phyloP scores from a whole-genome alignment of 495 filamentous ascomycete genomes.

The Chlorociboria aeruginascens region DNA sequence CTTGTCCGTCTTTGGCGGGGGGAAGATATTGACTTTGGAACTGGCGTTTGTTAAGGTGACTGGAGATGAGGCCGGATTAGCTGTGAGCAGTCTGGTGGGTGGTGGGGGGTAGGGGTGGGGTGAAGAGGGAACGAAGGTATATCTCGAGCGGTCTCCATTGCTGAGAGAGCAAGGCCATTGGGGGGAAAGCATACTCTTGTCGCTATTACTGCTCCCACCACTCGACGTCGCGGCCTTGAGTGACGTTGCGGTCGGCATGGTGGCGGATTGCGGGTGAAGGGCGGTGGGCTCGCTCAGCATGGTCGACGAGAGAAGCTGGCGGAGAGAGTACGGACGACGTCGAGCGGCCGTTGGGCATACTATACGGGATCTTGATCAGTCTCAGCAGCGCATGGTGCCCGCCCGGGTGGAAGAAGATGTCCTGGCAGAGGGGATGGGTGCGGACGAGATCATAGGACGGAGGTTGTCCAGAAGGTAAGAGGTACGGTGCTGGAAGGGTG shows the following conservation, averaged over 20 bases:
- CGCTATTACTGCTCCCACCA: constrained; percentile 12
- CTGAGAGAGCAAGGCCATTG: not conserved
- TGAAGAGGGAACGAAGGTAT: constrained; percentile 2
- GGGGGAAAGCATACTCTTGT: constrained; percentile 14
- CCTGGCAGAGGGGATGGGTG: not conserved
- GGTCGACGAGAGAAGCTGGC: not conserved
- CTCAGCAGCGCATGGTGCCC: not conserved
- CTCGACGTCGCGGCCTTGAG: constrained; percentile 5
- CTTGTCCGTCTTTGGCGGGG: constrained; percentile 50
- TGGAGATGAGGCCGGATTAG: not conserved
- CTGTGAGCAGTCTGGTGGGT: not conserved
- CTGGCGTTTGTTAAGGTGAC: constrained; percentile 2
- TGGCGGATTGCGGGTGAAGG: constrained; percentile 7
- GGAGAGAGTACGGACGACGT: constrained; percentile 1
- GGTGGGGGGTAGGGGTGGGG: not conserved
- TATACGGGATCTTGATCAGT: not conserved
- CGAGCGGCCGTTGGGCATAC: not conserved
- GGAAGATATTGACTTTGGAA: constrained; percentile 15
- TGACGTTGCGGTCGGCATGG: constrained; percentile 19
- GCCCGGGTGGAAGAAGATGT: not conserved
- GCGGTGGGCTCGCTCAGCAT: constrained; percentile 16
- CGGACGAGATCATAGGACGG: no score
- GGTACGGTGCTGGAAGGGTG: no score
- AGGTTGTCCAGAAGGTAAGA: no score
- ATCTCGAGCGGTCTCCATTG: not conserved